phyloP scores from a whole-genome alignment of 2,329 filamentous ascomycete species.

The Aurifilum marmelostoma region DNA sequence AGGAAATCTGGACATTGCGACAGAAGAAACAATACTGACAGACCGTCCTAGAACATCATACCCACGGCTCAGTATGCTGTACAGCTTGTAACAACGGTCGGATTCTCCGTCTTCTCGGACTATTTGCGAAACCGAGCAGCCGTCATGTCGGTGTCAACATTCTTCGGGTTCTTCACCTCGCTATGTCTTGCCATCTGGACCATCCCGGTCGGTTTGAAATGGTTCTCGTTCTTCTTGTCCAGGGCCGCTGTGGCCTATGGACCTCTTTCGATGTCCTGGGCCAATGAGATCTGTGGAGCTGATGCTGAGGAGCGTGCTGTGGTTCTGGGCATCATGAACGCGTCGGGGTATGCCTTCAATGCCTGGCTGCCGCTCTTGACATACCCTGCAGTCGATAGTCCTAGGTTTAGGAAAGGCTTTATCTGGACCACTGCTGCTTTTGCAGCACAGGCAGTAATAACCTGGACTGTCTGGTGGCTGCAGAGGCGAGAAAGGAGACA shows the following conservation, averaged over 20 bases:
- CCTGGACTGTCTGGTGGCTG: conserved; percentile 26
- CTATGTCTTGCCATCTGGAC: conserved; percentile 28
- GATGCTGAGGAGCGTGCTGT: conserved; percentile 54
- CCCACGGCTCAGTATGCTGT: conserved; percentile 46
- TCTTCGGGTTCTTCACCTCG: conserved; percentile 27
- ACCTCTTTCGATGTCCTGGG: conserved; percentile 45
- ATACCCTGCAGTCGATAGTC: conserved; percentile 42
- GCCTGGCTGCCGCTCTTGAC: conserved; percentile 47
- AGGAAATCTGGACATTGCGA: neutral
- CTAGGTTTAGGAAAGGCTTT: conserved; percentile 45
- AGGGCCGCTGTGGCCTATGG: conserved; percentile 23
- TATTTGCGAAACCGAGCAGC: conserved; percentile 42
- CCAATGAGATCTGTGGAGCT: conserved; percentile 49
- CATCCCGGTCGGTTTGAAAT: conserved; percentile 30
- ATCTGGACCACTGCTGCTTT: conserved; percentile 25
- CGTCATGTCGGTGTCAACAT: conserved; percentile 28
- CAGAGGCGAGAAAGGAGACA: conserved; percentile 14
- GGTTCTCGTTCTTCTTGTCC: conserved; percentile 27
- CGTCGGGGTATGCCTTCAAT: conserved; percentile 47
- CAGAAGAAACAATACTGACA: neutral
- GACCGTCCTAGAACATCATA: conserved; percentile 46
- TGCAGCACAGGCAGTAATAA: conserved; percentile 25
- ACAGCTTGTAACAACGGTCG: conserved; percentile 53
- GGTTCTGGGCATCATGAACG: conserved; percentile 53
- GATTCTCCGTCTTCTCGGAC: conserved; percentile 58